Base-by-base conservation (phyloP, 148 eudicot genomes). In the Arbutus unedo region DNA sequence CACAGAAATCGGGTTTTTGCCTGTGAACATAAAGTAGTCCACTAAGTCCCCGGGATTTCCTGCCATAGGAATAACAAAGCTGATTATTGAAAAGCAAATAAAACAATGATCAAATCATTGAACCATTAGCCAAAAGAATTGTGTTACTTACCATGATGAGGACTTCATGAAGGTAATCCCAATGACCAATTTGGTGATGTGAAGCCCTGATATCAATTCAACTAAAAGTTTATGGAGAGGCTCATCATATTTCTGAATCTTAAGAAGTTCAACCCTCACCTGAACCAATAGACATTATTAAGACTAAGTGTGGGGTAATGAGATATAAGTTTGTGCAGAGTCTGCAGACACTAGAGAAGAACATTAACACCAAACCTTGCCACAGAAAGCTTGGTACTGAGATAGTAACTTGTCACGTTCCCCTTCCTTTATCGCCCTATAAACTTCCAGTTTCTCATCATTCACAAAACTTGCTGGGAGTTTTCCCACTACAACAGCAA, bases 1-100 rank as follows among this genome's bases (percentile, higher is more conserved):
- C 88, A 78, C 98, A 94, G 70, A 87, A 91, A 2, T 89, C 91
- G 3, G 98, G 98, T 78, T 92, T 94, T 50, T 89, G 80, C 53
- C 88, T 75, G 50, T 88, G 85, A 74, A 93, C 86, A 68, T 87
- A 85, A 25, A 88, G 89, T 48, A 90, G 85, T 73, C 89, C 91
- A 44, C 82, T 89, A 18, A 89, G 91, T 56, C 84, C 83, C 70
- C 83, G 90, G 48, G 91, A 87, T 84, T 84, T 93, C 93, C 98
- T 94, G 54, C 38, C 51, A 66, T 2, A 66, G 31, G 23, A 74
- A 1, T 19, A 16, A 16, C 16, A 73, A 73, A 73, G 49, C 50
- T 25, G 43, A 66, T 66, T 66, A 66, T 66, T 66, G 5, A 25
- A 66, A 66, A 66, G 71, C 47, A 18, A 3, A 8, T 19, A 73